Conservation (phyloP, 2,329 filamentous ascomycete genomes). For the Calonectria naviculata region DNA sequence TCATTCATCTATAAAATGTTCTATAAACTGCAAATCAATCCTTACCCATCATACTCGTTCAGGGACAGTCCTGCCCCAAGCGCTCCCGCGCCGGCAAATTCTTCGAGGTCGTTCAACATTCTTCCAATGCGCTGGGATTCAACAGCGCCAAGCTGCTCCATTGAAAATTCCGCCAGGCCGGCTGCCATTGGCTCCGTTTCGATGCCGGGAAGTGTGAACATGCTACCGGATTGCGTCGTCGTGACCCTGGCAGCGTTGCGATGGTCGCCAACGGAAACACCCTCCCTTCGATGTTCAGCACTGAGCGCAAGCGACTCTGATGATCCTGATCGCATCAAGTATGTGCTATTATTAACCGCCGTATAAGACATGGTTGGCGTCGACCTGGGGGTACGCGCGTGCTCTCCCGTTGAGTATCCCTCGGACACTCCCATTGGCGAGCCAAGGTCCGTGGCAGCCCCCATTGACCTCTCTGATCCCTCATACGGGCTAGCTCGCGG, state of each 20-base stretch:
- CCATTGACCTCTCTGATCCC: constrained; percentile 20
- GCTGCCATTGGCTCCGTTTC: neutral
- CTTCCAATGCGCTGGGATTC: constrained; percentile 32
- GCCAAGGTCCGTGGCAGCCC: constrained; percentile 6
- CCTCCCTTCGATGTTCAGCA: constrained; percentile 13
- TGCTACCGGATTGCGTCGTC: constrained; percentile 8
- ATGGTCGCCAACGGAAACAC: constrained; percentile 3
- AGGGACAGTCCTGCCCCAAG: constrained; percentile 15
- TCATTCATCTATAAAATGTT: neutral
- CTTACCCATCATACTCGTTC: neutral
- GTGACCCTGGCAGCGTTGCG: neutral
- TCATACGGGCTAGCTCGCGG: constrained; percentile 17
- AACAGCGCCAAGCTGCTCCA: constrained; percentile 15
- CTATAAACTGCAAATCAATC: neutral
- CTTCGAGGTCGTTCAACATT: constrained; percentile 38
- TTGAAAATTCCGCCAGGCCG: neutral
- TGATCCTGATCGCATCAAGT: constrained; percentile 10
- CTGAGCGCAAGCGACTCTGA: constrained; percentile 3
- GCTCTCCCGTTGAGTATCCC: neutral
- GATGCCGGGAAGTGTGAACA: constrained; percentile 25
- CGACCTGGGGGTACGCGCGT: constrained; percentile 5
- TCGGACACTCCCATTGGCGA: constrained; percentile 16
- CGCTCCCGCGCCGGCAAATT: constrained; percentile 35
- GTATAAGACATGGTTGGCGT: constrained; percentile 27
- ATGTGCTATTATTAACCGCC: constrained; percentile 20